Percentiles rank a stretch among this genome's conserved stretches.
These are phyloP conservation scores for Sonneratia caseolaris DNA, from an alignment of 345 rosid genomes.

Conservation along the genomic window DNA sequence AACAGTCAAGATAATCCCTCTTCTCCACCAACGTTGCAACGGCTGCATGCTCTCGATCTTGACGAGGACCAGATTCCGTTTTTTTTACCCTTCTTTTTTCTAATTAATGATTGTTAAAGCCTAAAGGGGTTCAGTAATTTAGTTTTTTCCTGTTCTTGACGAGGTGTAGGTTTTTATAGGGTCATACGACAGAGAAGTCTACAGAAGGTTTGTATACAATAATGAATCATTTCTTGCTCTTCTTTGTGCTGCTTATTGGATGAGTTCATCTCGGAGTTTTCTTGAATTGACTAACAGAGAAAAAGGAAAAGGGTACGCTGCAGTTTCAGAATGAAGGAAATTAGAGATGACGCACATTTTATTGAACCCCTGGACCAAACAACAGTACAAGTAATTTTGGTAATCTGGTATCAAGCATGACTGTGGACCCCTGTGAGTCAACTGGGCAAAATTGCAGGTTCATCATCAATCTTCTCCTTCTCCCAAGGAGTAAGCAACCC, in stretches of 20 bases:
- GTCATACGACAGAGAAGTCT: too few relatives aligned
- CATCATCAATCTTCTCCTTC: not conserved
- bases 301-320: not conserved
- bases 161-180: too few relatives aligned
- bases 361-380: not conserved
- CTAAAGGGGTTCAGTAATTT: too few relatives aligned
- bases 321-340: not conserved
- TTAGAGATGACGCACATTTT: too few relatives aligned
- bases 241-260: not conserved
- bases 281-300: not conserved
- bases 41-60: not conserved
- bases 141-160: too few relatives aligned
- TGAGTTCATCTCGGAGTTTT: not conserved
- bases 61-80: not conserved
- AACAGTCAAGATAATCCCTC: constrained; percentile 31
- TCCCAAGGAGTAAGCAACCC: not conserved
- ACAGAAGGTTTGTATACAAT: too few relatives aligned
- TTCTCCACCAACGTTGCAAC: too few relatives aligned
- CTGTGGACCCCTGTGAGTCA: not conserved
- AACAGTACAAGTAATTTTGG: not conserved
- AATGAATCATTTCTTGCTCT: not conserved
- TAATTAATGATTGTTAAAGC: too few relatives aligned
- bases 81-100: too few relatives aligned
- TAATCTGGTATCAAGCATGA: not conserved
- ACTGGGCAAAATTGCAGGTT: not conserved